A percentile compares a stretch with the other conserved stretches of the same genome.
Evolutionary conservation across 2,329 filamentous ascomycete genomes (phyloP).

Genomic region (Colletotrichum echinochloae): DNA sequence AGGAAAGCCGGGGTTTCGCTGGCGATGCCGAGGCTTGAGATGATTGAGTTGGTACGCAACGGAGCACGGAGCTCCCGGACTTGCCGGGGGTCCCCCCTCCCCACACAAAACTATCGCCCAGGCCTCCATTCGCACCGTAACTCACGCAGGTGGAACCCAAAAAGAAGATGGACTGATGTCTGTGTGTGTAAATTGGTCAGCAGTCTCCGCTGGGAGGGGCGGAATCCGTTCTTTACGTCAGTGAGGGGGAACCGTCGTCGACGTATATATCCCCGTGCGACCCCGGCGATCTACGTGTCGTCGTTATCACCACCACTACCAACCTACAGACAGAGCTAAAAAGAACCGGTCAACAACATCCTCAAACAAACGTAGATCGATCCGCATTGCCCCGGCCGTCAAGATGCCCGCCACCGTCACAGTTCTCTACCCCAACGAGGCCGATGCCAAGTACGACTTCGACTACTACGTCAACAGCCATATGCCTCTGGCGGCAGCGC

Average conservation of each 20-base stretch:
- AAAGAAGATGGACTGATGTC: conserved; percentile 1
- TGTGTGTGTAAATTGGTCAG: conserved; percentile 24
- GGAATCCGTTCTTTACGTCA: conserved; percentile 23
- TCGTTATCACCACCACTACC: not conserved
- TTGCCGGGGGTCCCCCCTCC: no score
- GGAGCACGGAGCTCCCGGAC: not conserved
- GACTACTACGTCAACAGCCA: conserved; percentile 40
- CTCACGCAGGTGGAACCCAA: conserved; percentile 16
- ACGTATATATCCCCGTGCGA: conserved; percentile 16
- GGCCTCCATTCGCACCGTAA: conserved; percentile 21
- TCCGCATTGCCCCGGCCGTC: not conserved
- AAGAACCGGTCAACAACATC: not conserved
- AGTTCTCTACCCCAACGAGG: conserved; percentile 43
- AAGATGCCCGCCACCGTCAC: conserved; percentile 35
- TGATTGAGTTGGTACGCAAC: not conserved
- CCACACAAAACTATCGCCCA: conserved; percentile 15
- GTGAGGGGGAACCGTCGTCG: conserved; percentile 20
- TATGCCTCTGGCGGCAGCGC: conserved; percentile 29
- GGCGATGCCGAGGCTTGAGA: conserved; percentile 7
- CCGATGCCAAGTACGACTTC: conserved; percentile 40
- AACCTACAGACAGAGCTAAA: not conserved
- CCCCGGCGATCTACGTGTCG: not conserved
- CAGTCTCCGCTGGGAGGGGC: not conserved
- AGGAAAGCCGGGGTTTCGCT: not conserved
- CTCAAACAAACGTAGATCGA: not conserved